Percentiles rank a stretch among this genome's conserved stretches.
phyloP scores from a whole-genome alignment of 192 early-diverging fungal genomes.

The Coemansia sp. region DNA sequence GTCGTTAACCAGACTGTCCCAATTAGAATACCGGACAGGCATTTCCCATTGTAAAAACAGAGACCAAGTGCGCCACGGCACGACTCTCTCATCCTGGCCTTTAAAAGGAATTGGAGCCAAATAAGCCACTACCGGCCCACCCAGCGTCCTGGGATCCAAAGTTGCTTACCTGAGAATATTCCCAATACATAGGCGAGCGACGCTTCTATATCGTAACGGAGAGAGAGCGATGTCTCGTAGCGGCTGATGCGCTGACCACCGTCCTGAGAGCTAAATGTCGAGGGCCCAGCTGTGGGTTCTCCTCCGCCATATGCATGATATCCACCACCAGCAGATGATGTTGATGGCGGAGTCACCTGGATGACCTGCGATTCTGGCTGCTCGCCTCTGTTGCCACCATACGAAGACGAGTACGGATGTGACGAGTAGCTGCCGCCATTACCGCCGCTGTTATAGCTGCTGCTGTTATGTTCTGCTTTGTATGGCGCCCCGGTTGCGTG shows the following conservation, averaged over 20 bases:
- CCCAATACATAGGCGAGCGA: conserved; percentile 69
- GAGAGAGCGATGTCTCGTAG: conserved; percentile 72
- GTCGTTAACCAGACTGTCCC: not conserved
- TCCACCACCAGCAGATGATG: conserved; percentile 6
- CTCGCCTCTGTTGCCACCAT: conserved; percentile 6
- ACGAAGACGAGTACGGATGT: conserved; percentile 43
- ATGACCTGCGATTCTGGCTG: conserved; percentile 34
- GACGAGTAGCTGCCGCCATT: conserved; percentile 23
- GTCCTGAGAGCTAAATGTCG: conserved; percentile 53
- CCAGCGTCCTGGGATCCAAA: not conserved
- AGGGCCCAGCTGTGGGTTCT: conserved; percentile 47
- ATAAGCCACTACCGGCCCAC: not conserved
- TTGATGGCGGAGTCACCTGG: conserved; percentile 17
- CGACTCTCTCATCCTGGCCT: not conserved
- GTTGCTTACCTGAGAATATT: conserved; percentile 50
- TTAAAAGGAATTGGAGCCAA: not conserved
- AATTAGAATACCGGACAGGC: conserved; percentile 2
- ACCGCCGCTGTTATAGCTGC: conserved; percentile 14
- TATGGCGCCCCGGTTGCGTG: not conserved
- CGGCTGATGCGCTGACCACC: conserved; percentile 72
- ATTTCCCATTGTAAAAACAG: conserved; percentile 2
- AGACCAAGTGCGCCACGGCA: conserved; percentile 3
- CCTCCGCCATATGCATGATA: conserved; percentile 20
- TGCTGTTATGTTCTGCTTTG: conserved; percentile 19
- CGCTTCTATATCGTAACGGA: conserved; percentile 78